These are phyloP conservation scores for Penicillium mononematosum DNA, from an alignment of 495 filamentous ascomycete species.

Conservation along the genomic window DNA sequence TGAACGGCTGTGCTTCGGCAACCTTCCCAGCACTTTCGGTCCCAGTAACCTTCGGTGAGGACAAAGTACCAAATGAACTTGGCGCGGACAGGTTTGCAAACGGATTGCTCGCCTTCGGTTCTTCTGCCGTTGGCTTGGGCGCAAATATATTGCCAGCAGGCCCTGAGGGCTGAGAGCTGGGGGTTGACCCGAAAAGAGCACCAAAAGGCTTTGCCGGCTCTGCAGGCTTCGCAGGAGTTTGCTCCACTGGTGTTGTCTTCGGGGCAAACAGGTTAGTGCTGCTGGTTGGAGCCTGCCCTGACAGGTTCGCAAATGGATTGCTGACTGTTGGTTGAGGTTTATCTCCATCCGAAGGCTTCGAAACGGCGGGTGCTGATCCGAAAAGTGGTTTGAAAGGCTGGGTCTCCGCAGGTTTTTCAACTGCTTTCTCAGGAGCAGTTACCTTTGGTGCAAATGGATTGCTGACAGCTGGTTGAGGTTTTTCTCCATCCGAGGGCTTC, in stretches of 20 bases:
- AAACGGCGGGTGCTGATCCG: conserved; percentile 6
- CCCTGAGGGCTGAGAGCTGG: conserved; percentile 3
- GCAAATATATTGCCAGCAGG: conserved; percentile 9
- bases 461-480: background rate
- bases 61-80: background rate
- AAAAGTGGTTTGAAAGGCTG: conserved; percentile 17
- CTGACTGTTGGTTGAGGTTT: background rate
- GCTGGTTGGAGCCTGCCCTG: conserved; percentile 1
- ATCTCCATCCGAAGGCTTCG: conserved; percentile 7
- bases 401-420: conserved; percentile 10
- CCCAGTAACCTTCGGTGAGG: conserved; percentile 5
- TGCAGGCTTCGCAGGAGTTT: conserved; percentile 4
- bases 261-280: conserved; percentile 6
- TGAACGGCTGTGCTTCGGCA: conserved; percentile 4
- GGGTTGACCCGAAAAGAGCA: conserved; percentile 5
- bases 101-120: conserved; percentile 5
- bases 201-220: conserved; percentile 8
- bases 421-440: background rate
- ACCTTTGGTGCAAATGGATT: conserved; percentile 14
- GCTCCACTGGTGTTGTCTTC: conserved; percentile 1
- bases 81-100: conserved; percentile 6
- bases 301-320: conserved; percentile 7
- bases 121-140: conserved; percentile 6
- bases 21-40: conserved; percentile 5
- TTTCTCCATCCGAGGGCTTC: conserved; percentile 7